Evolutionary conservation across 2,329 filamentous ascomycete species (phyloP), one percentile per base, ranked within the genome.

Genomic region (Fusarium tanahbumbuense): DNA sequence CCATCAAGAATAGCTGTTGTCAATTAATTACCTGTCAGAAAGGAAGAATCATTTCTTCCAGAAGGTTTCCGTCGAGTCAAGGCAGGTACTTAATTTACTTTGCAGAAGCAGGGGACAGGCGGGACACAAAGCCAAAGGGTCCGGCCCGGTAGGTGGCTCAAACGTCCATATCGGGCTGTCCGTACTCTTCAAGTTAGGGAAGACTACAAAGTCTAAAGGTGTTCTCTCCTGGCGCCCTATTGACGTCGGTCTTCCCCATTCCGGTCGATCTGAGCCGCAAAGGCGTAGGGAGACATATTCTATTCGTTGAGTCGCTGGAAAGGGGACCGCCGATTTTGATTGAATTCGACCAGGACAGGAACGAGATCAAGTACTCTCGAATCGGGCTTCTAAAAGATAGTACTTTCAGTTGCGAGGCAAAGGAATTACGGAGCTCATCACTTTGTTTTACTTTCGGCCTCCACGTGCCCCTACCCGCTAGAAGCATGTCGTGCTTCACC

Each of bases 121-220:
- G 32, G 48, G 48, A 41, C 28, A 47, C 20, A 60, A 46, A 41
- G 25, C 42, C 42, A 25, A 56, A 49, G 56, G 62, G 57, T 49
- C 57, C 56, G 57, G 64, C 40, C 57, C 48, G 37, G 64, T 67
- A 28, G 48, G 63, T 67, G 57, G 63, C 54, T 67, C 52, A 67
- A 67, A 50, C 62, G 64, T 67, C 52, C 30, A 52, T 40, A 12
- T 60, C 55, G 55, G 54, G 40, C 46, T 59, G 48, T 9, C 56
- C 34, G 56, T 46, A 27, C 32, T 52, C 48, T 52, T 37, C 22
- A 52, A 20, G n/a, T 50, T 40, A 40, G 18, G 8, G 16, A 40
- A 53, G 37, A 18, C n/a, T 41, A 8, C 10, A 42, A 62, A 49
- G 47, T 27, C 30, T 37, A 55, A 61, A 52, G 16, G 34, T 49